Evolutionary conservation across 371 early-diverging fungal species (phyloP), one percentile per base, ranked within the genome.

Genomic region (Mortierella sp.): DNA sequence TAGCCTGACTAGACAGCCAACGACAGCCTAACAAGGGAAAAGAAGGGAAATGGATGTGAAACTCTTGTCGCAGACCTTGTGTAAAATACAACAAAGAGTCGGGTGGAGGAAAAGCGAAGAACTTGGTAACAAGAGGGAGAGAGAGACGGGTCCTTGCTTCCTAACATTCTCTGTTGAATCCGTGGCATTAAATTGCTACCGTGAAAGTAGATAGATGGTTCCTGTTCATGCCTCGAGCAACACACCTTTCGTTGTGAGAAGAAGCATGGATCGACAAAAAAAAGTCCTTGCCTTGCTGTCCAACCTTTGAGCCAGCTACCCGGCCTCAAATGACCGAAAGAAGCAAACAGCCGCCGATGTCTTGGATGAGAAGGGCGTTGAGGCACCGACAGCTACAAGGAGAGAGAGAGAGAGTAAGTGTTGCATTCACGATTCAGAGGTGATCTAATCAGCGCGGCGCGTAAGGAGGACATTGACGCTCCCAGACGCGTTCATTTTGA

Each of bases 51-150:
- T 37, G 40, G 64, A 37, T 64, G 64, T 64, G 37, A 34, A 37
- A 64, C 40, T 21, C 64, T 2, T 37, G 64, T 64, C 64, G 64
- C 64, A 8, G 64, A 64, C 64, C 64, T 64, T 64, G 37, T 64
- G 24, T 64, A 64, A 21, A 37, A 40, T 37, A 64, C 19, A 64
- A 13, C 2, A 34, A 34, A 5, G 64, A 16, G 40, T 64, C 24
- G 64, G 24, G 37, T 5, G 34, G 13, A 14, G 31, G 10, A 14
- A 59, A 3, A 31, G 14, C 3, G 61, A 31, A 19, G 19, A 59
- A 19, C 6, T 14, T 14, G 50, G 16, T 2, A 14, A 16, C 1
- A 31, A 34, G 61, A 54, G 54, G 9, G n/a, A 24, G 54, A 54
- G 57, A 31, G 59, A 59, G 28, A 16, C 14, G 59, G 28, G 28